These are phyloP conservation scores for Penicillium sp. DNA, from an alignment of 2,329 filamentous ascomycete species.

Conservation along the genomic window DNA sequence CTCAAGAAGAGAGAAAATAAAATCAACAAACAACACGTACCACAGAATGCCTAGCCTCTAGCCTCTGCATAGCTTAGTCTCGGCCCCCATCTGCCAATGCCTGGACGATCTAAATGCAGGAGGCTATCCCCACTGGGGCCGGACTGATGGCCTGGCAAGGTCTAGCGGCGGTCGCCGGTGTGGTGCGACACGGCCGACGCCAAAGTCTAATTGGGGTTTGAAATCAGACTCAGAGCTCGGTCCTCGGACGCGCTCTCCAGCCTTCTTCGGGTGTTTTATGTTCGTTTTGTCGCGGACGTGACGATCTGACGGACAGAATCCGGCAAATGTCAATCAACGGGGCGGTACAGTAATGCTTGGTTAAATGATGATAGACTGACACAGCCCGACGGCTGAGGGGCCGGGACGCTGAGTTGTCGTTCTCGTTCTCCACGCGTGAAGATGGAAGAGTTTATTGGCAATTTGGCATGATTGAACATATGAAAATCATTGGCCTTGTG, in stretches of 20 bases:
- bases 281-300: not conserved
- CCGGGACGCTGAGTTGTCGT: not conserved
- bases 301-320: not conserved
- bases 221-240: slow-evolving; percentile 11
- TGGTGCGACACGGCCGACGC: not conserved
- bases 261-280: not conserved
- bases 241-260: not conserved
- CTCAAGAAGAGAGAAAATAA: not conserved
- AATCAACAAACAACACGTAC: not conserved
- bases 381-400: not conserved
- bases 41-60: not conserved
- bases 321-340: not conserved
- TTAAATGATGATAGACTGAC: slow-evolving; percentile 15
- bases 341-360: not conserved
- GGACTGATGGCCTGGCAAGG: slow-evolving; percentile 16
- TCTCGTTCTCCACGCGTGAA: slow-evolving; percentile 1
- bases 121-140: slow-evolving; percentile 8
- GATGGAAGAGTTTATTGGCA: not conserved
- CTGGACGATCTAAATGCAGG: slow-evolving; percentile 7
- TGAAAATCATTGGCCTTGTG: not conserved
- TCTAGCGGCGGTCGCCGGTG: slow-evolving; percentile 10
- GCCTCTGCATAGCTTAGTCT: not conserved
- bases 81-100: not conserved
- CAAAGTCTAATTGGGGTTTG: slow-evolving; percentile 14
- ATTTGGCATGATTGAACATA: not conserved